Evolutionary conservation across 2,329 filamentous ascomycete genomes (phyloP), one percentile per base, ranked within the genome.

Genomic region (Ophiosphaerella narmari): DNA sequence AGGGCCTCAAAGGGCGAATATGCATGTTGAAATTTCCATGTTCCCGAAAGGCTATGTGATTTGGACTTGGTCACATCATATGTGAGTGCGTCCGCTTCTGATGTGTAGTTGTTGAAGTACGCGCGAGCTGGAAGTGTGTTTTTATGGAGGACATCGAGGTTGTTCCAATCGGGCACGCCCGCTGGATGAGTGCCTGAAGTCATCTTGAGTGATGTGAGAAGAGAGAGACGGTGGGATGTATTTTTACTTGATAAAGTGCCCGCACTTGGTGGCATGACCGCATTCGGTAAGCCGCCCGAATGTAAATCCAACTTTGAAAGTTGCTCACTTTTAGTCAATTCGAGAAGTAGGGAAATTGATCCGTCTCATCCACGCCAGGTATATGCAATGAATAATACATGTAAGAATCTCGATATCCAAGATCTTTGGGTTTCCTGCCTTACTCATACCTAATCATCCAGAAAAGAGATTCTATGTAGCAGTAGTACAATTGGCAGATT

Each of bases 81-180:
- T 3, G 66, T 61, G 14, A 85, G 66, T 1, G 83, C 82, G 62
- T 81, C 77, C 1, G 72, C 61, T 50, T 80, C 77, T 12, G 65
- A 75, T 33, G 75, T 62, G 60, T 82, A 85, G 23, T 82, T 70
- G 63, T 80, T 79, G 62, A 85, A 86, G 57, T 82, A 75, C 41
- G 81, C 79, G 48, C 84, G 78, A 4, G 82, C 80, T 7, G 80
- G 74, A 5, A 87, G 74, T 1, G 81, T 83, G 57, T 85, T 85
- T 55, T 78, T 80, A 64, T 86, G 85, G 13, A 87, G 75, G 26
- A 87, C 74, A 4, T 77, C 63, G 48, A 85, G 76, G 58, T 87
- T 87, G 66, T 78, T 83, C 82, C 83, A 87, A 63, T 87, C 83
- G 0, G 83, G 83, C n/a, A 51, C 38, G 12, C 45, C 50, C 26